phyloP scores from a whole-genome alignment of 805 yeast genomes.

The Komagataella kurtzmanii region DNA sequence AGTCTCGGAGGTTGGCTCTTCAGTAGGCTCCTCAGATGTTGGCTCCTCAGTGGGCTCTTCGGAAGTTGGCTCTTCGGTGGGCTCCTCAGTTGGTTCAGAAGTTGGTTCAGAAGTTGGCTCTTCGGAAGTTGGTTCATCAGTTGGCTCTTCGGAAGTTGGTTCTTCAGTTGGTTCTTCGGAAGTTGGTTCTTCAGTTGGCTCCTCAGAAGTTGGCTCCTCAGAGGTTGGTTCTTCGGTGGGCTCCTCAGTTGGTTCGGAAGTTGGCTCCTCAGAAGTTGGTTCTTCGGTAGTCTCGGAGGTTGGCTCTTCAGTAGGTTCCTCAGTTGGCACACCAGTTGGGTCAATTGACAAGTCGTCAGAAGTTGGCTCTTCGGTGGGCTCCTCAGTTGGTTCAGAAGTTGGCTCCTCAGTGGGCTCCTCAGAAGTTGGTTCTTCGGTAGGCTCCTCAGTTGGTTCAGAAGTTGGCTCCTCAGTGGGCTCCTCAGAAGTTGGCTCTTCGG shows the following conservation, averaged over 20 bases:
- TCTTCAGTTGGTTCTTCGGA: background rate
- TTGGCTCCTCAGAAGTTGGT: background rate
- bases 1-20: background rate
- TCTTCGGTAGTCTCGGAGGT: background rate
- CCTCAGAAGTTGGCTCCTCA: too few relatives aligned
- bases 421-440: background rate
- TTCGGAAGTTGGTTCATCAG: background rate
- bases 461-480: background rate
- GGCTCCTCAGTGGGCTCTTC: background rate
- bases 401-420: background rate
- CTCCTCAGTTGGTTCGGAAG: background rate
- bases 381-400: background rate
- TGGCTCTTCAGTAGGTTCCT: background rate
- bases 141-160: background rate
- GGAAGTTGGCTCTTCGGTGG: too few relatives aligned
- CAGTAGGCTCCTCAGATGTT: background rate
- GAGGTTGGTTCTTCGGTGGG: background rate
- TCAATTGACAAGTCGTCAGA: background rate
- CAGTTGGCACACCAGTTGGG: background rate
- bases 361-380: background rate
- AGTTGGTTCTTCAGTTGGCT: background rate
- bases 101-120: background rate
- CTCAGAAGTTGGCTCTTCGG: background rate
- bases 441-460: background rate
- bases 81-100: background rate